Conservation (phyloP, 208 protist species). For the Leishmania lainsoni region DNA sequence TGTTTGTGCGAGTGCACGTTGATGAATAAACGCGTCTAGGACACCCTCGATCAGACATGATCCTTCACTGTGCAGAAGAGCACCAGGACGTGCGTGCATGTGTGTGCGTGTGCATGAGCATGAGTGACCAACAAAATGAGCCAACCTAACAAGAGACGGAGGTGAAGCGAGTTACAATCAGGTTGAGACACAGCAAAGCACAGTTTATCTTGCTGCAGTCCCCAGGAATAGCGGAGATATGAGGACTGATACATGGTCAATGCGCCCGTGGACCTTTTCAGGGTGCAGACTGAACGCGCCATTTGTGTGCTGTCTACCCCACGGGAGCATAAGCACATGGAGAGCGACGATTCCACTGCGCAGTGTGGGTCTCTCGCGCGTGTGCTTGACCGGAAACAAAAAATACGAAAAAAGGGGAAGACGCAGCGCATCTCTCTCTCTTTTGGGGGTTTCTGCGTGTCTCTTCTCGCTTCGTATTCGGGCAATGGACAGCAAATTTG, state of each 20-base stretch:
- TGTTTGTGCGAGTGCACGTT: background rate
- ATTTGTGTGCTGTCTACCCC: background rate
- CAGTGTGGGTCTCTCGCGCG: background rate
- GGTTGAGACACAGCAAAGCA: background rate
- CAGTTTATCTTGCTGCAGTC: background rate
- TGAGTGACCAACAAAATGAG: background rate
- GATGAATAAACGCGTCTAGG: background rate
- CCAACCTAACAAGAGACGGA: background rate
- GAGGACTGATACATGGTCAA: background rate
- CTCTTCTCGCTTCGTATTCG: background rate
- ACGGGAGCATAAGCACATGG: background rate
- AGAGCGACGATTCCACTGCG: background rate
- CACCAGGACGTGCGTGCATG: background rate
- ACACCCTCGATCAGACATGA: background rate
- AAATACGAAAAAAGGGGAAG: background rate
- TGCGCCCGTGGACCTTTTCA: background rate
- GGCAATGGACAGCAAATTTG: background rate
- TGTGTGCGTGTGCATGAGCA: background rate
- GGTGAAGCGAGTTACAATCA: constrained; percentile 1
- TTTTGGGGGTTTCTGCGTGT: background rate
- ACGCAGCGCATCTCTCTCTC: background rate
- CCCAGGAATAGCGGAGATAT: background rate
- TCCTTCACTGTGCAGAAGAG: background rate
- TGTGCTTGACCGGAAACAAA: background rate
- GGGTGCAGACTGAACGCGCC: background rate